Base-by-base conservation (phyloP, 768 basidiomycete species). In the Rhizopogon vinicolor region DNA sequence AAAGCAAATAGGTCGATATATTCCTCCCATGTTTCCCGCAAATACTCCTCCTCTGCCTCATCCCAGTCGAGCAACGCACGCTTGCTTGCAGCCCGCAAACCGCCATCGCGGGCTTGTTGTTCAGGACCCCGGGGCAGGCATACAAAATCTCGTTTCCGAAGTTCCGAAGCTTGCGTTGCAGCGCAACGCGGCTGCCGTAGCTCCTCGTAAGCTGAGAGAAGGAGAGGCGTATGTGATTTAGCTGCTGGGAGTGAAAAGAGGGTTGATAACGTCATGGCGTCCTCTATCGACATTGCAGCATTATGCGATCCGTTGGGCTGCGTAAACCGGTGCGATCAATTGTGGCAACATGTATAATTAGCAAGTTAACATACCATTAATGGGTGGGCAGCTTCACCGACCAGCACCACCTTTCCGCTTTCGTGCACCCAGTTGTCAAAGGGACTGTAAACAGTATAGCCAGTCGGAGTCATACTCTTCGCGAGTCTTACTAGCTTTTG, bases 311-410 rank as follows among this genome's bases (percentile, higher is more conserved):
- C 74, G 33, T 73, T 74, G 9, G 83, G 82, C 84, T 85, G 57
- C 8, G 19, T 37, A 51, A 44, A 45, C 28, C 35, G 31, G 7
- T 3, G 19, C 18, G 13, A 28, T 25, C 54, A 42, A 28, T 3
- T 12, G 12, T 5, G 13, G 14, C 1, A 4, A 41, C 18, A 9
- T 45, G 9, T n/a, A 22, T 18, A 8, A 40, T 16, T 16, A 35
- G 53, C 25, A 14, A 18, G 31, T n/a, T 16, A 8, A 52, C 61
- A 58, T 50, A 80, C 83, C 59, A 78, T 63, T 37, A 79, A 67
- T 2, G 85, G 81, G 65, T 85, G 83, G 1, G 79, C 82, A 0
- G 83, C 82, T 58, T 85, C 79, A 33, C 84, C 85, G 19, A 83
- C 69, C 6, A 85, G 62, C 14, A 81, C 79, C 2, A 83, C 71